phyloP scores from a whole-genome alignment of 2,329 filamentous ascomycete genomes.

The Beauveria australis region DNA sequence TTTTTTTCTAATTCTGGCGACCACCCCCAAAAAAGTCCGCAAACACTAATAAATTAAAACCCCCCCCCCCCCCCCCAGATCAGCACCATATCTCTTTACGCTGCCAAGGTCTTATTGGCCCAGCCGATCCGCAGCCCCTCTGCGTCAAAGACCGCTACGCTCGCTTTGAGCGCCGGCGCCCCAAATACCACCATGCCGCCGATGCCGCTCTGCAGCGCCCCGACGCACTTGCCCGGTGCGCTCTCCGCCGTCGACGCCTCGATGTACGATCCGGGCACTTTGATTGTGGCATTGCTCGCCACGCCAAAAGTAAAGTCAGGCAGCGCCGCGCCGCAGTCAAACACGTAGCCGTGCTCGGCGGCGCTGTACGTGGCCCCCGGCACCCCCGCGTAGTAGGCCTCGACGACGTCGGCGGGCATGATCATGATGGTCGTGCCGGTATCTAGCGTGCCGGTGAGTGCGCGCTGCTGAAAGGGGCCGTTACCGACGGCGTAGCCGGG shows the following conservation, averaged over 20 bases:
- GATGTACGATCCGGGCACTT: background rate
- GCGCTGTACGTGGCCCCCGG: background rate
- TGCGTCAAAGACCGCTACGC: slow-evolving; percentile 6
- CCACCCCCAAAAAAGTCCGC: too few relatives aligned
- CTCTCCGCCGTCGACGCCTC: background rate
- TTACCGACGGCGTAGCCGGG: slow-evolving; percentile 17
- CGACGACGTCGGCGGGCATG: slow-evolving; percentile 42
- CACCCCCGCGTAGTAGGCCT: slow-evolving; percentile 34
- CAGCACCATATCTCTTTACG: background rate
- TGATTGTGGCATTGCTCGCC: slow-evolving; percentile 31
- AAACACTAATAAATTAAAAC: too few relatives aligned
- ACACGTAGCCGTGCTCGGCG: slow-evolving; percentile 20
- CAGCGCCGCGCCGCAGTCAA: slow-evolving; percentile 37
- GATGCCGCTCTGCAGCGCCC: slow-evolving; percentile 1
- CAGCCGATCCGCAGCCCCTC: background rate
- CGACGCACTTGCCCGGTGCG: background rate
- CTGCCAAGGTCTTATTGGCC: slow-evolving; percentile 10
- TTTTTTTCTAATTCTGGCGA: too few relatives aligned
- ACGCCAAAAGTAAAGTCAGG: slow-evolving; percentile 37
- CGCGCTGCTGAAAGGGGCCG: slow-evolving; percentile 20
- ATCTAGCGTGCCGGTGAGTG: slow-evolving; percentile 43
- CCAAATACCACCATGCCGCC: slow-evolving; percentile 7
- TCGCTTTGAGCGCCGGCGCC: slow-evolving; percentile 4
- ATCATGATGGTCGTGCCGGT: slow-evolving; percentile 57
- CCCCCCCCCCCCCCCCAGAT: too few relatives aligned